Evolutionary conservation across 768 basidiomycete genomes (phyloP).

Genomic region (Podaxis carcinomalis): DNA sequence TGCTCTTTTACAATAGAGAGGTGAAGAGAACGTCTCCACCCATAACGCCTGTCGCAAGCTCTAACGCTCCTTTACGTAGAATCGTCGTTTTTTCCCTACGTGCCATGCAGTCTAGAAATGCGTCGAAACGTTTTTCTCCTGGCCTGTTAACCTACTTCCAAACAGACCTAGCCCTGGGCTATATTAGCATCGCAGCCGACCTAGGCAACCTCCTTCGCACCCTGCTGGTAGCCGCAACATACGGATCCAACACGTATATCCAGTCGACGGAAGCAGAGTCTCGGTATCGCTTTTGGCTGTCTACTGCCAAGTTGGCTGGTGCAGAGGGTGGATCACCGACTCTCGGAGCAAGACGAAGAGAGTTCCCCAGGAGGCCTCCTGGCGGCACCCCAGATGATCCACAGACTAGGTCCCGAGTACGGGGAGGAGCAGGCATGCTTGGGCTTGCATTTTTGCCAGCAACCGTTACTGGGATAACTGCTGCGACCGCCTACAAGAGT

Average conservation of each 20-base stretch:
- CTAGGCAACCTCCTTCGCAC: constrained; percentile 8
- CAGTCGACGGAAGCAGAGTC: constrained; percentile 13
- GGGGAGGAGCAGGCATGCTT: constrained; percentile 23
- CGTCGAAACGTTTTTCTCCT: constrained; percentile 3
- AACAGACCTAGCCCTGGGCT: constrained; percentile 10
- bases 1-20: constrained; percentile 27
- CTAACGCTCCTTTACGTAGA: constrained; percentile 8
- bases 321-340: constrained; percentile 23
- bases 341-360: constrained; percentile 29
- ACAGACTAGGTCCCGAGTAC: constrained; percentile 21
- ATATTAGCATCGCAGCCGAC: constrained; percentile 10
- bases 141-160: constrained; percentile 14
- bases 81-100: constrained; percentile 19
- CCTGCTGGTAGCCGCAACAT: constrained; percentile 11
- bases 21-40: constrained; percentile 15
- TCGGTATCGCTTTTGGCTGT: constrained; percentile 13
- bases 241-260: constrained; percentile 9
- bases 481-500: constrained; percentile 19
- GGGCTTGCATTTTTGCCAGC: constrained; percentile 26
- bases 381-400: constrained; percentile 28
- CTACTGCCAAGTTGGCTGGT: constrained; percentile 27
- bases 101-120: constrained; percentile 14
- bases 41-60: neutral
- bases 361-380: constrained; percentile 18
- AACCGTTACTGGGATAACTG: constrained; percentile 26